Percentiles rank a stretch among this genome's conserved stretches.
These are phyloP conservation scores for Tillandsia leiboldiana DNA, from an alignment of 176 grass and related monocot species.

Conservation along the genomic window DNA sequence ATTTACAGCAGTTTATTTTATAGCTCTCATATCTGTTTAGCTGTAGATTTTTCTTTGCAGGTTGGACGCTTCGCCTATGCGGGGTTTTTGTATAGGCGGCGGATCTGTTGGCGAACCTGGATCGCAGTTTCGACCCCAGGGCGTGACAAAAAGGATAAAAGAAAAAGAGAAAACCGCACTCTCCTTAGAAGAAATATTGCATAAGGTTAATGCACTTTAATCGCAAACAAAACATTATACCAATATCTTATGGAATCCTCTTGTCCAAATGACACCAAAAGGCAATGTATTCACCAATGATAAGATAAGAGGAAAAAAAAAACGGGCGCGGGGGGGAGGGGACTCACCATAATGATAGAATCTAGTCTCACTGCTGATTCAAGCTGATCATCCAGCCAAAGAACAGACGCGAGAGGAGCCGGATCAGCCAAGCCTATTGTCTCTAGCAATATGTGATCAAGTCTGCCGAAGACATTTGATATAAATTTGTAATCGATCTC, in stretches of 20 bases:
- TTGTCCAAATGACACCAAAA: constrained; percentile 4
- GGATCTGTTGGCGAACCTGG: too few species aligned
- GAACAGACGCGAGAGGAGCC: constrained; percentile 77
- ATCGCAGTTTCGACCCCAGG: too few species aligned
- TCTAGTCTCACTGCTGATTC: constrained; percentile 80
- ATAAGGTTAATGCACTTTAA: too few species aligned
- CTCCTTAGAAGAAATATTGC: too few species aligned
- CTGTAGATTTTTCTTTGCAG: too few species aligned
- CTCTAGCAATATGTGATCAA: constrained; percentile 98
- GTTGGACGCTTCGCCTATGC: too few species aligned
- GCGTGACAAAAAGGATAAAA: too few species aligned
- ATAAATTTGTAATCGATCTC: neutral
- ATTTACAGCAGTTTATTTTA: too few species aligned
- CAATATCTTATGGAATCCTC: constrained; percentile 2
- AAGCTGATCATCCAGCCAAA: constrained; percentile 94
- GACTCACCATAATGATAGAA: constrained; percentile 91
- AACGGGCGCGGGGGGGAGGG: neutral
- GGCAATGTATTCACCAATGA: neutral
- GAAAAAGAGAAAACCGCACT: too few species aligned
- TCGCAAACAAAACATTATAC: constrained; percentile 1
- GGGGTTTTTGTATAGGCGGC: too few species aligned
- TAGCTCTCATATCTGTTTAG: too few species aligned
- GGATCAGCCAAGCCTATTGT: constrained; percentile 91
- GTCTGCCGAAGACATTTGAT: constrained; percentile 30
- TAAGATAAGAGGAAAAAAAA: neutral